phyloP scores from a whole-genome alignment of 257 asterid genomes.

The Solanum sitiens region DNA sequence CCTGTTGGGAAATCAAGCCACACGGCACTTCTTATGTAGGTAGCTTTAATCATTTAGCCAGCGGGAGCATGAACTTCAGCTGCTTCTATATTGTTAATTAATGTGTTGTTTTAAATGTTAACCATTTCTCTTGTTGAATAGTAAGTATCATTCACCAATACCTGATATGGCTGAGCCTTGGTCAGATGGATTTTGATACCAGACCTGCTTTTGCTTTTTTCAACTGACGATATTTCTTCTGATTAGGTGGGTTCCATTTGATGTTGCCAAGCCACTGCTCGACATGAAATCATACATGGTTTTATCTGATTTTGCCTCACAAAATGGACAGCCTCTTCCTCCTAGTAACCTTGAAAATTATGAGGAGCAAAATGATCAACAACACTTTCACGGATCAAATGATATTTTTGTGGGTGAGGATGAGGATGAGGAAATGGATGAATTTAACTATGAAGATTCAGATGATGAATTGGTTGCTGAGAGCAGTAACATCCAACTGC shows the following conservation, averaged over 20 bases:
- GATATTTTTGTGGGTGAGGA: slow-evolving; percentile 37
- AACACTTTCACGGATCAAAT: slow-evolving; percentile 25
- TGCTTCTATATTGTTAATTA: background rate
- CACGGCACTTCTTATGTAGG: background rate
- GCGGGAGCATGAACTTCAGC: background rate
- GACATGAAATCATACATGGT: slow-evolving; percentile 60
- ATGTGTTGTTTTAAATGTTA: background rate
- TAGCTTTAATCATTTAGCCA: background rate
- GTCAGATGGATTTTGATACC: background rate
- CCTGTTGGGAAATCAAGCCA: background rate
- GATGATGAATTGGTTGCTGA: slow-evolving; percentile 50
- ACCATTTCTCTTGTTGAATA: background rate
- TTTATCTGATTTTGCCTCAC: slow-evolving; percentile 50
- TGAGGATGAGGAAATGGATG: slow-evolving; percentile 48
- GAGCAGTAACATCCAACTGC: slow-evolving; percentile 15
- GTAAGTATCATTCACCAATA: background rate
- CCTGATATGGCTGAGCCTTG: background rate
- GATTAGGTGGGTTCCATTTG: slow-evolving; percentile 80
- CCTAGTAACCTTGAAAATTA: slow-evolving; percentile 15
- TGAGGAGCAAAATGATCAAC: slow-evolving; percentile 44
- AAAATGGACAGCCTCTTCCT: slow-evolving; percentile 28
- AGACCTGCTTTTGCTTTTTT: background rate
- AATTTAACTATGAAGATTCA: slow-evolving; percentile 51
- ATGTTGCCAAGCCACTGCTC: slow-evolving; percentile 59
- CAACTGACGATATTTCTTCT: slow-evolving; percentile 2